Evolutionary conservation across 371 early-diverging fungal genomes (phyloP), one percentile per base, ranked within the genome.

Genomic region (Mortierella sp.): DNA sequence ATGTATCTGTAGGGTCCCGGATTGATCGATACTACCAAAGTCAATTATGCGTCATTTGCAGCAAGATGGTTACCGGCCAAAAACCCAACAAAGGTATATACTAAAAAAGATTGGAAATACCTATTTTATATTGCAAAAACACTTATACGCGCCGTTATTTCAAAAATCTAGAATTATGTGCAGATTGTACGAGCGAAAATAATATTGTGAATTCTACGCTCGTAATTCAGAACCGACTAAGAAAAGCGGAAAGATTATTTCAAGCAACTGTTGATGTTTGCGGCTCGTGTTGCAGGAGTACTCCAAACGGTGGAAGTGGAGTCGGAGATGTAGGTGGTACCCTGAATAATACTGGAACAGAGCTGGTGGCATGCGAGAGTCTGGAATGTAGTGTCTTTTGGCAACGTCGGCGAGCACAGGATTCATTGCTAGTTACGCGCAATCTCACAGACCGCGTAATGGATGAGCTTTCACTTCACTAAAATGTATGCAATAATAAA

Each of bases 1-100:
- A 61, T 61, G 80, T 80, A 7, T 70, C 71, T 1, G 32, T 80
- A 13, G 75, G 75, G 1, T 49, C 80, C 1, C 28, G 80, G 37
- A 80, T 80, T 49, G 80, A 80, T 28, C 71, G 75, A 4, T 80
- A 74, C 61, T 80, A 80, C 22, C 80, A 80, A 53, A 80, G 80
- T 53, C 75, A 70, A 12, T 54, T 67, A 5, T 80, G 80, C 40
- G 13, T 61, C 4, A 43, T 80, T 10, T 80, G 80, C 37, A 35
- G 61, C 34, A 66, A 70, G 35, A 49, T 72, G 17, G 22, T 72
- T 26, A 57, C 61, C n/a, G 60, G 76, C 23, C 70, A 67, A 40
- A 64, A 35, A 31, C 19, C n/a, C n/a, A 54, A 51, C 55, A 70
- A 51, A 47, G 74, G 74, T 68, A 55, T n/a, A 17, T n/a, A n/a